Percentiles rank a stretch among this genome's conserved stretches.
phyloP scores from a whole-genome alignment of 495 filamentous ascomycete species.

The Immersiella caudata region DNA sequence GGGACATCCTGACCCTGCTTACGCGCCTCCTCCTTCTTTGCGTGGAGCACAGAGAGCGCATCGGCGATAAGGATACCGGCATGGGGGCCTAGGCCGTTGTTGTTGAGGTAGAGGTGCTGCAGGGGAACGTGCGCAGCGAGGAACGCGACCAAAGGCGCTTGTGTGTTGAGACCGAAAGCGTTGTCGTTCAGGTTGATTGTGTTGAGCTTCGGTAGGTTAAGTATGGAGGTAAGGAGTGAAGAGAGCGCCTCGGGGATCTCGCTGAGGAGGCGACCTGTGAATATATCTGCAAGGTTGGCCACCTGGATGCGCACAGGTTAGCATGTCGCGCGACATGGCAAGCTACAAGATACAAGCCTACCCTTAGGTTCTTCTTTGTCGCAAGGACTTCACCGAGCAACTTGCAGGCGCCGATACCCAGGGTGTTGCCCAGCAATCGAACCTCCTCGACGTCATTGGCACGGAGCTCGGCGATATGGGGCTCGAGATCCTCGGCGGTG shows the following conservation, averaged over 20 bases:
- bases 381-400: conserved; percentile 77
- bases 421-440: conserved; percentile 82
- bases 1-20: conserved; percentile 68
- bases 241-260: conserved; percentile 92
- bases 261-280: conserved; percentile 88
- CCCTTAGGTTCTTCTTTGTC: conserved; percentile 76
- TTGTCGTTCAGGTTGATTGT: conserved; percentile 97
- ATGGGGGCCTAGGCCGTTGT: conserved; percentile 94
- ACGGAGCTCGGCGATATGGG: conserved; percentile 75
- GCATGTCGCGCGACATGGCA: conserved; percentile 8
- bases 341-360: conserved; percentile 35
- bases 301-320: conserved; percentile 50
- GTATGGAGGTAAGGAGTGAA: conserved; percentile 79
- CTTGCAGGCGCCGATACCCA: conserved; percentile 84
- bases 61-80: conserved; percentile 87
- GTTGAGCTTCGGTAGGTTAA: conserved; percentile 78
- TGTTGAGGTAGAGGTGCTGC: conserved; percentile 90
- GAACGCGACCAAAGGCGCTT: conserved; percentile 81
- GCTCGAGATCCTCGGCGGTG: conserved; percentile 79
- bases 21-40: conserved; percentile 75
- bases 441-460: conserved; percentile 81
- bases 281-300: conserved; percentile 94
- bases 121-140: conserved; percentile 82
- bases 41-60: conserved; percentile 72
- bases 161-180: conserved; percentile 92